These are phyloP conservation scores for Pseudogymnoascus sp. DNA, from an alignment of 2,329 filamentous ascomycete genomes.

Conservation along the genomic window DNA sequence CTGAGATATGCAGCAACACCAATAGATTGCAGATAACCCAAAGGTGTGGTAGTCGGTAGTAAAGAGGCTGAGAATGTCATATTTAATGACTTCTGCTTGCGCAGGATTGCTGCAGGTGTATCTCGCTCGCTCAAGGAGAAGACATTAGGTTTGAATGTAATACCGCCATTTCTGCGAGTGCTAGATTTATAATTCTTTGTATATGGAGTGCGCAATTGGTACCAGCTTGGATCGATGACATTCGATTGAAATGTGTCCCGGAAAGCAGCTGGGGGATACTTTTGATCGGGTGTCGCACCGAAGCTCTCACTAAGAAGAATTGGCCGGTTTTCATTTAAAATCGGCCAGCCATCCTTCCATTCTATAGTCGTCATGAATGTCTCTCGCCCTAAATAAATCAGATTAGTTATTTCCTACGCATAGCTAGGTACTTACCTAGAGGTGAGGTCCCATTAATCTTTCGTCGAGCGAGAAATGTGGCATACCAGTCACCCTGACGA, in stretches of 20 bases:
- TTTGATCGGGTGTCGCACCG: constrained; percentile 11
- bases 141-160: constrained; percentile 15
- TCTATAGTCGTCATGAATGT: constrained; percentile 14
- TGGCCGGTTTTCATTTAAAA: constrained; percentile 13
- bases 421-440: constrained; percentile 9
- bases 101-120: constrained; percentile 15
- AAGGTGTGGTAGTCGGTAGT: constrained; percentile 8
- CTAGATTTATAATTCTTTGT: constrained; percentile 12
- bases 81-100: constrained; percentile 18
- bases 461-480: constrained; percentile 13
- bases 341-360: constrained; percentile 17
- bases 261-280: constrained; percentile 9
- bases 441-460: constrained; percentile 16
- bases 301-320: constrained; percentile 14
- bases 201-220: constrained; percentile 16
- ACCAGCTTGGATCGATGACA: constrained; percentile 13
- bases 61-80: constrained; percentile 17
- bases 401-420: neutral
- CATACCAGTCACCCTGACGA: constrained; percentile 12
- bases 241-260: constrained; percentile 12
- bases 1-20: constrained; percentile 15
- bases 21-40: constrained; percentile 10
- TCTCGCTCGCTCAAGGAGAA: constrained; percentile 16
- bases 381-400: constrained; percentile 11
- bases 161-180: neutral